Base-by-base conservation (phyloP, 768 basidiomycete genomes). In the Rhodotorula diobovata region DNA sequence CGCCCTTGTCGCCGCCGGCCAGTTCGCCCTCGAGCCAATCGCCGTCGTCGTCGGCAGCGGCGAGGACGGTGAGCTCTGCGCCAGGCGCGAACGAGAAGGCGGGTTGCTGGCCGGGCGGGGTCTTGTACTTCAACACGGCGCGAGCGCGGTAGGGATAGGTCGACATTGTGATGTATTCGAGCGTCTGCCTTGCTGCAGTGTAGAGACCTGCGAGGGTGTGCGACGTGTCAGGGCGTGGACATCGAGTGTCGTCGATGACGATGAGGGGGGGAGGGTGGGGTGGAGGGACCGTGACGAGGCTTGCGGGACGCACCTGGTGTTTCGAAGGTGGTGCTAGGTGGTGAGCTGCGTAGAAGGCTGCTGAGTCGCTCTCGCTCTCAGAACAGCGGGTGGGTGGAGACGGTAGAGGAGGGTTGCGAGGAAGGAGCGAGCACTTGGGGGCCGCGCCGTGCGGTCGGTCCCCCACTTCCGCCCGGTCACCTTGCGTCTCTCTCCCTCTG, bases 11-110 rank as follows among this genome's bases (percentile, higher is more conserved):
- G 9, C 55, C 68, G 23, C 37, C 45, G 11, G 46, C 57, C 30
- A 48, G 63, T 51, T 54, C 58, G 21, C 71, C 75, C 43, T 68
- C 58, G 34, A 68, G 61, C 75, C 75, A 76, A 34, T 76, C 75
- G 15, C 71, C 75, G 12, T 76, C 75, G 43, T 72, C 74, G 58
- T 76, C 75, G 6, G 68, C 75, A 1, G 45, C 20, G 8, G 18
- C 59, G 43, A 63, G 35, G 35, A 76, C 72, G n/a, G 58, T 73
- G 39, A 76, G 25, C 6, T 28, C 30, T 39, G 70, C 68, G 28
- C 71, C 75, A 55, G 64, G 65, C 30, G 43, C 45, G 61, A 76
- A 71, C 9, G 54, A 21, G 66, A 75, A 45, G 20, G 51, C 23
- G 3, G 45, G 30, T 3, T 50, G 61, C 14, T 64, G 43, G 20